Conservation (phyloP, 2,329 filamentous ascomycete genomes). For the Scedosporium dehoogii region DNA sequence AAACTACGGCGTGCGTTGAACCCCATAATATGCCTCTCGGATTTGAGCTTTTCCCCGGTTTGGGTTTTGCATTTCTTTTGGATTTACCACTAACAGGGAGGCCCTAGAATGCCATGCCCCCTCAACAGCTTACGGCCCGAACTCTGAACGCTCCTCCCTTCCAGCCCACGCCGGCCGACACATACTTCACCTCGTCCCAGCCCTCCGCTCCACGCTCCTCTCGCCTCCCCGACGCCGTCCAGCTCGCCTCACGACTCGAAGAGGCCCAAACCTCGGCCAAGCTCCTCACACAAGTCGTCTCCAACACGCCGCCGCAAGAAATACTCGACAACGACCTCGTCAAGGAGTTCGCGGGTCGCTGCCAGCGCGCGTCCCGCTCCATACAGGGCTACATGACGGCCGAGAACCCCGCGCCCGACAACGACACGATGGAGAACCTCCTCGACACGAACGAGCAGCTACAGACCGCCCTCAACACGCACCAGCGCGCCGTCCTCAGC, state of each 20-base stretch:
- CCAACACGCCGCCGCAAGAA: conserved; percentile 70
- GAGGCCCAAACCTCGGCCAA: conserved; percentile 87
- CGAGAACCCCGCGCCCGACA: conserved; percentile 72
- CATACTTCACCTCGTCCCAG: conserved; percentile 45
- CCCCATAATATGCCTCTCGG: not conserved
- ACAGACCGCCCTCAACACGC: conserved; percentile 69
- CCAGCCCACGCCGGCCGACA: conserved; percentile 27
- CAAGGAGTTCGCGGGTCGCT: conserved; percentile 83
- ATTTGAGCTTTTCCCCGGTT: not conserved
- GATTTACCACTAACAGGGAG: not conserved
- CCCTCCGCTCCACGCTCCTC: conserved; percentile 32
- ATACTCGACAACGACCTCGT: conserved; percentile 78
- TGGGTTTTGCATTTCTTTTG: not conserved
- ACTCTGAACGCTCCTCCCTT: not conserved
- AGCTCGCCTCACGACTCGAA: conserved; percentile 75
- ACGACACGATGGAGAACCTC: conserved; percentile 84
- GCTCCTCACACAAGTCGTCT: conserved; percentile 82
- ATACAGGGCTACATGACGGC: conserved; percentile 80
- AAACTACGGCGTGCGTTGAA: conserved; percentile 32
- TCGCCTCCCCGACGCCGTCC: conserved; percentile 56
- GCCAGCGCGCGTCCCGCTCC: conserved; percentile 67
- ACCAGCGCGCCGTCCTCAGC: conserved; percentile 68
- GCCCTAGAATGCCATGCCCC: not conserved
- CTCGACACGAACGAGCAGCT: conserved; percentile 94
- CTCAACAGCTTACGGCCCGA: conserved; percentile 3